These are phyloP conservation scores for Nissolia schottii DNA, from an alignment of 306 rosid species.

Conservation along the genomic window DNA sequence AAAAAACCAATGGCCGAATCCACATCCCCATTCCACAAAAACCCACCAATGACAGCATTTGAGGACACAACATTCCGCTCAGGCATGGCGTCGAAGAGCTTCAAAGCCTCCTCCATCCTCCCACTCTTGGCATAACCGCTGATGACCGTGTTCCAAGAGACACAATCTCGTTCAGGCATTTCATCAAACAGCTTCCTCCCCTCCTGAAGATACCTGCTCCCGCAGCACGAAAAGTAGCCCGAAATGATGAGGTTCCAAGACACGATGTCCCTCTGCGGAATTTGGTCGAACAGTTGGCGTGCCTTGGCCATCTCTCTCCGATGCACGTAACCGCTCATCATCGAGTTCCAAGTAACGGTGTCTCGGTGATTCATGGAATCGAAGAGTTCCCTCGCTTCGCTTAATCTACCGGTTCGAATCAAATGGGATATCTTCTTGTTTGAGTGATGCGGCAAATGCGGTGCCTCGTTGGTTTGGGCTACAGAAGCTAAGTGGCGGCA, in stretches of 20 bases:
- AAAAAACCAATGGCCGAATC: slow-evolving; percentile 28
- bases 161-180: slow-evolving; percentile 40
- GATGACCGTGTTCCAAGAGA: slow-evolving; percentile 47
- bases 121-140: slow-evolving; percentile 47
- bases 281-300: slow-evolving; percentile 39
- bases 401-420: slow-evolving; percentile 34
- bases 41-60: slow-evolving; percentile 43
- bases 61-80: slow-evolving; percentile 37
- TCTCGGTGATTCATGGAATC: slow-evolving; percentile 29
- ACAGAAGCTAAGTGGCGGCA: slow-evolving; percentile 14
- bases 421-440: slow-evolving; percentile 40
- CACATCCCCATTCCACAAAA: slow-evolving; percentile 46
- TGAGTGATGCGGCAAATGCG: neutral
- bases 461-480: neutral
- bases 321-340: slow-evolving; percentile 37
- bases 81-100: slow-evolving; percentile 36
- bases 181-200: slow-evolving; percentile 38
- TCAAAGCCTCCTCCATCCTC: slow-evolving; percentile 40
- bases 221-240: slow-evolving; percentile 32
- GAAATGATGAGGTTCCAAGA: slow-evolving; percentile 46
- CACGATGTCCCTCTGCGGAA: slow-evolving; percentile 35
- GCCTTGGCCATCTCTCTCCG: slow-evolving; percentile 38
- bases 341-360: slow-evolving; percentile 37
- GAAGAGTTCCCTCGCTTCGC: slow-evolving; percentile 36
- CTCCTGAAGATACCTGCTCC: slow-evolving; percentile 27